Evolutionary conservation across 768 basidiomycete genomes (phyloP).

Genomic region (Lentinula boryana): DNA sequence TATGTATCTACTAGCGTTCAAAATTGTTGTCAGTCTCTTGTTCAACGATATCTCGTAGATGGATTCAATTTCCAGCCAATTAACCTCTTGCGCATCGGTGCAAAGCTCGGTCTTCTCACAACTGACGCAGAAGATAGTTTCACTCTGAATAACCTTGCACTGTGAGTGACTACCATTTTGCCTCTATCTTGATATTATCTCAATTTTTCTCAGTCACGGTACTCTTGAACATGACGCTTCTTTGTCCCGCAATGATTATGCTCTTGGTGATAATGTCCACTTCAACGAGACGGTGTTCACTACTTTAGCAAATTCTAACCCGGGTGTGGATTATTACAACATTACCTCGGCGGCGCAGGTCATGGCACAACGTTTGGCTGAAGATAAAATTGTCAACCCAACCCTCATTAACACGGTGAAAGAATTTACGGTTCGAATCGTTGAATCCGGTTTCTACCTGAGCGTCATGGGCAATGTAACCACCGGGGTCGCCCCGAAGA

Average conservation of each 20-base stretch:
- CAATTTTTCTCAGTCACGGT: not conserved
- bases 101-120: slow-evolving; percentile 12
- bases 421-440: slow-evolving; percentile 9
- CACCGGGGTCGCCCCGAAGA: not conserved
- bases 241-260: not conserved
- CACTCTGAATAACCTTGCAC: slow-evolving; percentile 12
- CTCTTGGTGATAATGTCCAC: slow-evolving; percentile 1
- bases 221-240: slow-evolving; percentile 7
- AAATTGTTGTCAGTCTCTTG: not conserved
- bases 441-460: slow-evolving; percentile 10
- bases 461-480: slow-evolving; percentile 7
- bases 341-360: slow-evolving; percentile 4
- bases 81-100: not conserved
- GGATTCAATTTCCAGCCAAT: not conserved
- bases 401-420: slow-evolving; percentile 7
- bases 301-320: slow-evolving; percentile 5
- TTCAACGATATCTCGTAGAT: not conserved
- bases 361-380: slow-evolving; percentile 2
- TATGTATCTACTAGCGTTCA: not conserved
- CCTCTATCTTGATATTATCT: no score
- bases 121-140: slow-evolving; percentile 12
- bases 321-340: slow-evolving; percentile 11
- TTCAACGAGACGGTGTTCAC: slow-evolving; percentile 4
- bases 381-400: slow-evolving; percentile 8
- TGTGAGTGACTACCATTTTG: slow-evolving; percentile 2